A percentile compares a stretch with the other conserved stretches of the same genome.
Evolutionary conservation across 1,139 yeast species (phyloP).

Genomic region (Eremothecium cymbalariae): DNA sequence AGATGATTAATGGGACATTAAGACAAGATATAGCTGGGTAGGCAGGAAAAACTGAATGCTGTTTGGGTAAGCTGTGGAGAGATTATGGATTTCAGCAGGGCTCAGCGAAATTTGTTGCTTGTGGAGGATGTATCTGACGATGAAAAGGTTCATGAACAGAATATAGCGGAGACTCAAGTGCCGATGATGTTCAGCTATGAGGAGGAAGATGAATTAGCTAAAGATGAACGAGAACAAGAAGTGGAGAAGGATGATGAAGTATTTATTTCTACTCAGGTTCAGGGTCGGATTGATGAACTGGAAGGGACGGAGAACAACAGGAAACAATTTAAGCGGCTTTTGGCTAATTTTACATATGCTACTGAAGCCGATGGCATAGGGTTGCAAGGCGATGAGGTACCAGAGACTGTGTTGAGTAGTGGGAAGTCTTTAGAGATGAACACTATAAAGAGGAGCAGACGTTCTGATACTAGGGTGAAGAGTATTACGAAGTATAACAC

Average conservation of each 20-base stretch:
- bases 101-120: constrained; percentile 20
- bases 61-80: too few relatives aligned
- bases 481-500: constrained; percentile 13
- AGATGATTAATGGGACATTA: too few relatives aligned
- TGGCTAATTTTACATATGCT: constrained; percentile 9
- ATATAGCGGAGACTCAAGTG: constrained; percentile 5
- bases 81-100: constrained; percentile 20
- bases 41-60: too few relatives aligned
- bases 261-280: constrained; percentile 29
- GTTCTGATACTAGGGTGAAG: constrained; percentile 7
- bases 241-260: constrained; percentile 10
- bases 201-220: constrained; percentile 7
- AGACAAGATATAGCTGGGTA: too few relatives aligned
- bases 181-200: constrained; percentile 8
- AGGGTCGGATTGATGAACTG: constrained; percentile 25
- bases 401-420: constrained; percentile 1
- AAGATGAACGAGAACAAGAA: constrained; percentile 8
- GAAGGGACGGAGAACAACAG: constrained; percentile 18
- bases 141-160: not conserved
- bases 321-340: constrained; percentile 18
- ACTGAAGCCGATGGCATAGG: constrained; percentile 4
- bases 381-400: not conserved
- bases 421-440: constrained; percentile 2
- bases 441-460: constrained; percentile 4
- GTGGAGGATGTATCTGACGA: constrained; percentile 6